Conservation (phyloP, 2,329 filamentous ascomycete species). For the Talaromyces verruculosus region DNA sequence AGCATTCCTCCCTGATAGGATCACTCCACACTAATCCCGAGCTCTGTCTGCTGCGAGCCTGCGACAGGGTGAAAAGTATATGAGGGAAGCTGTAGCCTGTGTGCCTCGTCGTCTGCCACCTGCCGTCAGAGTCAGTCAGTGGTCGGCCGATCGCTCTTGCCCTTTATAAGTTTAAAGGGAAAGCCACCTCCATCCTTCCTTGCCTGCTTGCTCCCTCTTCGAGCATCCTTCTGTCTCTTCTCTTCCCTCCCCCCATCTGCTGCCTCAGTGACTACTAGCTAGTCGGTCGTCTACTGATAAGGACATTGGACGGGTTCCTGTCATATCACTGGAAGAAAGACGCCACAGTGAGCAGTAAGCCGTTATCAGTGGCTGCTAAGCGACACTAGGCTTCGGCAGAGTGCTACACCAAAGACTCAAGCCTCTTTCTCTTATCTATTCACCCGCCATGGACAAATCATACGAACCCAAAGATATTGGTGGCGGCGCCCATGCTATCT, state of each 20-base stretch:
- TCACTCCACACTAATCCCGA: background rate
- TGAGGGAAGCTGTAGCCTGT: background rate
- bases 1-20: background rate
- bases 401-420: background rate
- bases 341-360: background rate
- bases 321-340: background rate
- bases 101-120: no score
- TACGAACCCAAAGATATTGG: slow-evolving; percentile 28
- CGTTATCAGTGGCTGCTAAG: background rate
- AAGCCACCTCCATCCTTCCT: background rate
- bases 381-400: slow-evolving; percentile 7
- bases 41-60: background rate
- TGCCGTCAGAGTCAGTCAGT: background rate
- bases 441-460: slow-evolving; percentile 36
- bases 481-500: slow-evolving; percentile 18
- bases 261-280: background rate
- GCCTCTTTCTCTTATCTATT: background rate
- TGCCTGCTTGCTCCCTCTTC: background rate
- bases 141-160: slow-evolving; percentile 15
- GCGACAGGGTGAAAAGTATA: background rate
- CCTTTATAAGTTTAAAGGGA: slow-evolving; percentile 3
- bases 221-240: background rate
- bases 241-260: background rate
- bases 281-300: background rate
- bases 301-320: background rate